Conservation (phyloP, 1,284 basidiomycete species). For the Clitocybe nebularis region DNA sequence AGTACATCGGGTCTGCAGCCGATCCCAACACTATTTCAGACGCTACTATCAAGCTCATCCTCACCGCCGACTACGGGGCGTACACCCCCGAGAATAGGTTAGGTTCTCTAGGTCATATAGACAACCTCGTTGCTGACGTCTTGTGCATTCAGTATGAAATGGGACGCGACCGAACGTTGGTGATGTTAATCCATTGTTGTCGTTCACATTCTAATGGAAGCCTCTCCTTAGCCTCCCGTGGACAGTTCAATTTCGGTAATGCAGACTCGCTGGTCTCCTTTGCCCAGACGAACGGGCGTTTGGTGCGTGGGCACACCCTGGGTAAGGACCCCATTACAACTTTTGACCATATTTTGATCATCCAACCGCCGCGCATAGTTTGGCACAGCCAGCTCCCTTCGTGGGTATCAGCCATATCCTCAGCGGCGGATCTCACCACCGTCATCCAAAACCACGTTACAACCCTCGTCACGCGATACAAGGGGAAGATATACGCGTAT, state of each 20-base stretch:
- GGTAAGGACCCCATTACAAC: background rate
- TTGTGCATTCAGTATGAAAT: constrained; percentile 1
- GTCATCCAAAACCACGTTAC: constrained; percentile 32
- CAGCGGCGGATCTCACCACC: background rate
- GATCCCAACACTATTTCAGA: background rate
- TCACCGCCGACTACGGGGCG: background rate
- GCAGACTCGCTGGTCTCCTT: constrained; percentile 1
- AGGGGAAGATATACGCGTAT: background rate
- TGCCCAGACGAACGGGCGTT: constrained; percentile 1
- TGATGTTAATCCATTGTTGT: background rate
- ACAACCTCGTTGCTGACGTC: background rate
- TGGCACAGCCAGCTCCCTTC: background rate
- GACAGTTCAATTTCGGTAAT: constrained; percentile 1
- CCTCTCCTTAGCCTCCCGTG: background rate
- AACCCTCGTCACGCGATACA: constrained; percentile 19
- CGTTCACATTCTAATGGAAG: background rate
- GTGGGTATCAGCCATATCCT: constrained; percentile 1
- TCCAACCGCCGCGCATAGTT: background rate
- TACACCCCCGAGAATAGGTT: background rate
- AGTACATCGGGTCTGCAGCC: constrained; percentile 2
- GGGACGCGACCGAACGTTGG: constrained; percentile 1
- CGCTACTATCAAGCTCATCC: background rate
- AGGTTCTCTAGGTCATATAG: background rate
- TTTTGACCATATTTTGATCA: background rate
- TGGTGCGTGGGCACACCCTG: constrained; percentile 1